phyloP scores from a whole-genome alignment of 148 eudicot species.

The Rhododendron simsii region DNA sequence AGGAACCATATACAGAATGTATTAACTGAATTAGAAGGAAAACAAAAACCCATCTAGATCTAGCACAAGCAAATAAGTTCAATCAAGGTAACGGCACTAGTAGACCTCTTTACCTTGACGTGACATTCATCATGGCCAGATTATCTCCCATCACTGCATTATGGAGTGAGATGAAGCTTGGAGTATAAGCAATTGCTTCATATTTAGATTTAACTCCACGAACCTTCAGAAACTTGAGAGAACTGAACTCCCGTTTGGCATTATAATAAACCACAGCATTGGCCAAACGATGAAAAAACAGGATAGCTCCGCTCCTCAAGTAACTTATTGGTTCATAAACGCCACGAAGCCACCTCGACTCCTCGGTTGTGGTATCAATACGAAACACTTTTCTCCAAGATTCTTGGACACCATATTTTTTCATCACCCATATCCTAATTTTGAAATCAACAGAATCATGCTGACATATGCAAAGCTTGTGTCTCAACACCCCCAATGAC shows the following conservation, averaged over 20 bases:
- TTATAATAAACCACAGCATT: background rate
- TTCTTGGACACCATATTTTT: constrained; percentile 15
- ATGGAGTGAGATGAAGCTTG: background rate
- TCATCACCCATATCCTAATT: constrained; percentile 16
- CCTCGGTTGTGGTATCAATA: background rate
- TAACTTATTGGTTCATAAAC: background rate
- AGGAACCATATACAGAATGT: background rate
- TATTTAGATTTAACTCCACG: background rate
- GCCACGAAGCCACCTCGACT: background rate
- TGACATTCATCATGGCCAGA: background rate
- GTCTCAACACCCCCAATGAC: constrained; percentile 14
- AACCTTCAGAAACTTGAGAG: background rate
- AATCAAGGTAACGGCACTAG: background rate
- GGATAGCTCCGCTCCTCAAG: background rate
- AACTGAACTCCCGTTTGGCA: background rate
- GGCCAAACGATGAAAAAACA: background rate
- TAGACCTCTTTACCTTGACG: background rate
- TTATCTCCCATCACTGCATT: background rate
- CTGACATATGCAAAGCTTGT: constrained; percentile 14
- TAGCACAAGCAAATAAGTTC: background rate
- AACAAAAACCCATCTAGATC: background rate
- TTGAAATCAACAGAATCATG: background rate
- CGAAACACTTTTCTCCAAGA: constrained; percentile 17
- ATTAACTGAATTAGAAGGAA: background rate
- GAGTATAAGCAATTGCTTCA: background rate